These are phyloP conservation scores for Trichoderma orchidacearum DNA, from an alignment of 495 filamentous ascomycete genomes.

Conservation along the genomic window DNA sequence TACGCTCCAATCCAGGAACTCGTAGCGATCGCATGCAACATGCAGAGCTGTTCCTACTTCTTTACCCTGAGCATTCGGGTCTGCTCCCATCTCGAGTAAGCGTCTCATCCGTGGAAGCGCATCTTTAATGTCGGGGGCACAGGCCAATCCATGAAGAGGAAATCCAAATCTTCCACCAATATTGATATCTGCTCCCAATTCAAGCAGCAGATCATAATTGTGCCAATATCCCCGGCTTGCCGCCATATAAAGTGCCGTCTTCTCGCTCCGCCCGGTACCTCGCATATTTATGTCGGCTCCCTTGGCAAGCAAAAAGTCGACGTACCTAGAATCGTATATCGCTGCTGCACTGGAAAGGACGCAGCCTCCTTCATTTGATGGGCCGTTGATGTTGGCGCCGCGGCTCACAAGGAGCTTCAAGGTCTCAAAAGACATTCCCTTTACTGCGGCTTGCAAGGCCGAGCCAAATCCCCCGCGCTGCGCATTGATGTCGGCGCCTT, in stretches of 20 bases:
- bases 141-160: background rate
- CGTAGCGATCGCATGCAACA: too few species aligned
- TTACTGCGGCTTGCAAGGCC: background rate
- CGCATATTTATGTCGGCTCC: conserved; percentile 9
- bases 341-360: background rate
- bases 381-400: background rate
- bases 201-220: background rate
- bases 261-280: too few species aligned
- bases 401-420: background rate
- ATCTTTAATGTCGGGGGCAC: background rate
- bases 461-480: background rate
- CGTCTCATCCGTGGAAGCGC: background rate
- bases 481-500: too few species aligned
- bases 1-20: too few species aligned
- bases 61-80: background rate
- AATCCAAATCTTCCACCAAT: background rate
- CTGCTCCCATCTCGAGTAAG: background rate
- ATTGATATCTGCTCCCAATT: background rate
- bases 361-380: background rate
- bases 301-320: conserved; percentile 11
- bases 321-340: background rate
- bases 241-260: background rate
- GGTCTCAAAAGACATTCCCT: background rate
- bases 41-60: background rate
- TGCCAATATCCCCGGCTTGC: background rate